These are phyloP conservation scores for Oryza glumipatula DNA, from an alignment of 176 grass and related monocot genomes.

Conservation along the genomic window DNA sequence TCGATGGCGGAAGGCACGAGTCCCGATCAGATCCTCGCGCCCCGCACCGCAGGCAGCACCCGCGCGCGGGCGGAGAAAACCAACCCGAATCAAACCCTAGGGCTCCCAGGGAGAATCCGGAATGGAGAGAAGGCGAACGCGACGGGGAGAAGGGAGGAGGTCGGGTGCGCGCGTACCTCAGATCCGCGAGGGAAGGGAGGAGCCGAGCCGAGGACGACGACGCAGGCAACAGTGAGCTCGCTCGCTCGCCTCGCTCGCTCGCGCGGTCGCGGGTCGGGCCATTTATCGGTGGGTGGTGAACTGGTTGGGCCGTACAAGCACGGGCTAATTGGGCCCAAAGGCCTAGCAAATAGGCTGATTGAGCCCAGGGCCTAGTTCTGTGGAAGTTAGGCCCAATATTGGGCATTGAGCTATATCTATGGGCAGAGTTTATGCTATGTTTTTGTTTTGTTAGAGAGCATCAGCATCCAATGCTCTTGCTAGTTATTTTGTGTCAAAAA, in stretches of 20 bases:
- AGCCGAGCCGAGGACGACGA: constrained; percentile 1
- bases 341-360: not conserved
- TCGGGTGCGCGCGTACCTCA: constrained; percentile 39
- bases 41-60: not conserved
- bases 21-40: constrained; percentile 5
- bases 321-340: not conserved
- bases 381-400: not conserved
- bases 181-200: constrained; percentile 39
- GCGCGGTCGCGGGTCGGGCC: not conserved
- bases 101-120: not conserved
- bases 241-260: not conserved
- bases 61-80: not conserved
- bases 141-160: not conserved
- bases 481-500: too few relatives aligned
- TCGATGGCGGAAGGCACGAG: not conserved
- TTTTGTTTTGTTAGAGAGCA: not conserved
- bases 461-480: too few relatives aligned
- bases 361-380: not conserved
- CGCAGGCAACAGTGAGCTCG: not conserved
- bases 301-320: not conserved
- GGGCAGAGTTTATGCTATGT: not conserved
- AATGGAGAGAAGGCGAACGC: not conserved
- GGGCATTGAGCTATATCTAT: not conserved
- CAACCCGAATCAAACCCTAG: constrained; percentile 3
- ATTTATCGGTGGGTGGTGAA: not conserved